Conservation (phyloP, 805 yeast genomes). For the Naumovozyma baii region DNA sequence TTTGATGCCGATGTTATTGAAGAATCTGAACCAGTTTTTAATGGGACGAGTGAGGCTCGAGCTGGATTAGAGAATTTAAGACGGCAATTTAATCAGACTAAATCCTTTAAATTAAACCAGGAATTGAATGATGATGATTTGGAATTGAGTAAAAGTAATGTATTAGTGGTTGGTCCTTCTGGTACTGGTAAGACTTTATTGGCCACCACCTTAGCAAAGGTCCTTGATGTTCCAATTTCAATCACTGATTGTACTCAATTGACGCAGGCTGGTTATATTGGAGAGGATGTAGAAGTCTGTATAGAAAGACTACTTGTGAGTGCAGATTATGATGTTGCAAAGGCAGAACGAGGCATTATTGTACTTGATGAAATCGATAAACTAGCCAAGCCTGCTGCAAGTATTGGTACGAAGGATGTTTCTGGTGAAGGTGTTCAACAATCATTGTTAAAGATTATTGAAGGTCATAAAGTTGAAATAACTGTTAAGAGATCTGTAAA, state of each 20-base stretch:
- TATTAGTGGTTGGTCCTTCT: constrained; percentile 48
- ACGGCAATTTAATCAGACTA: constrained; percentile 19
- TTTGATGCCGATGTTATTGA: constrained; percentile 6
- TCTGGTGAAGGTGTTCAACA: constrained; percentile 62
- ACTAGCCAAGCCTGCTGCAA: constrained; percentile 39
- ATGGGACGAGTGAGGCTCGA: constrained; percentile 22
- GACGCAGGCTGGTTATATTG: constrained; percentile 58
- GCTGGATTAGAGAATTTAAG: constrained; percentile 25
- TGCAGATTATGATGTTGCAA: constrained; percentile 42
- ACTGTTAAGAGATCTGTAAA: constrained; percentile 37
- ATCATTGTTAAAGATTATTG: constrained; percentile 45
- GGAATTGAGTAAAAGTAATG: constrained; percentile 47
- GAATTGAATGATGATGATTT: constrained; percentile 31
- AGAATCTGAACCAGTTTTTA: constrained; percentile 11
- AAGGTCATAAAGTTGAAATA: constrained; percentile 45
- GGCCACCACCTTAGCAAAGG: constrained; percentile 44
- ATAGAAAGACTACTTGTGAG: constrained; percentile 42
- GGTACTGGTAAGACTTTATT: constrained; percentile 54
- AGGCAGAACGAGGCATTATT: constrained; percentile 47
- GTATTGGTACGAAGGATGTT: constrained; percentile 45
- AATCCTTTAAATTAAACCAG: constrained; percentile 7
- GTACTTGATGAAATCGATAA: constrained; percentile 55
- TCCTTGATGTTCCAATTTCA: constrained; percentile 46
- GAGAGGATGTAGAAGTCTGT: constrained; percentile 53
- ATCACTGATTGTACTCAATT: constrained; percentile 54